Conservation (phyloP, 345 rosid genomes). For the Raphanus raphanistrum region DNA sequence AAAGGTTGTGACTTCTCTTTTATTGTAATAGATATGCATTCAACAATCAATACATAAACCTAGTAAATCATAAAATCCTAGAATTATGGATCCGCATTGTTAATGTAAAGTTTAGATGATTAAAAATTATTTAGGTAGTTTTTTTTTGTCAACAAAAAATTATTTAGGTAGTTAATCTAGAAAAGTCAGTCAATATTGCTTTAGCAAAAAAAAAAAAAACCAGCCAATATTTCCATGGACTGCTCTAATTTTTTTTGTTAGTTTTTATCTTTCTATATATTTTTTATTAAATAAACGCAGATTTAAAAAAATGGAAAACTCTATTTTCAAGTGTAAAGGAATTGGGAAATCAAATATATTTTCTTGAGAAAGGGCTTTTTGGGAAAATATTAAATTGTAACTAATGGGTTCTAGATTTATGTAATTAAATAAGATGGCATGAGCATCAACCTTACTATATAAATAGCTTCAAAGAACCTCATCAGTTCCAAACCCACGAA, state of each 20-base stretch:
- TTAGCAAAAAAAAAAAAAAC: too few species aligned
- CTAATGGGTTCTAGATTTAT: background rate
- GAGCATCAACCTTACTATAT: constrained; percentile 20
- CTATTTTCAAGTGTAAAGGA: background rate
- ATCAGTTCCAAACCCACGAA: constrained; percentile 6
- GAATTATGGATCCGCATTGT: too few species aligned
- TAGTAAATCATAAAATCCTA: too few species aligned
- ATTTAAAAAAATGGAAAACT: background rate
- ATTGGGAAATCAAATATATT: background rate
- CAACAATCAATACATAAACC: too few species aligned
- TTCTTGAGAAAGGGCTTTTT: too few species aligned
- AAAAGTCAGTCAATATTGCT: too few species aligned
- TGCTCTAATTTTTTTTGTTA: background rate
- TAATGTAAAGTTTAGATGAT: too few species aligned
- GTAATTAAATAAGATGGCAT: constrained; percentile 4
- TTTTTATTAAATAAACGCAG: background rate
- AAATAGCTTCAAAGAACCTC: constrained; percentile 31
- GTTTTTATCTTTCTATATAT: background rate
- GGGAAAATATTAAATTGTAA: background rate
- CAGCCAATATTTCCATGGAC: background rate
- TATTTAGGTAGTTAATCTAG: background rate
- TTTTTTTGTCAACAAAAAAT: too few species aligned
- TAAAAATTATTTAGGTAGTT: too few species aligned
- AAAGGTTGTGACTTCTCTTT: too few species aligned
- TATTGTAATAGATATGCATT: background rate